Evolutionary conservation across 2,329 filamentous ascomycete genomes (phyloP).

Genomic region (Ceratocystis variospora): DNA sequence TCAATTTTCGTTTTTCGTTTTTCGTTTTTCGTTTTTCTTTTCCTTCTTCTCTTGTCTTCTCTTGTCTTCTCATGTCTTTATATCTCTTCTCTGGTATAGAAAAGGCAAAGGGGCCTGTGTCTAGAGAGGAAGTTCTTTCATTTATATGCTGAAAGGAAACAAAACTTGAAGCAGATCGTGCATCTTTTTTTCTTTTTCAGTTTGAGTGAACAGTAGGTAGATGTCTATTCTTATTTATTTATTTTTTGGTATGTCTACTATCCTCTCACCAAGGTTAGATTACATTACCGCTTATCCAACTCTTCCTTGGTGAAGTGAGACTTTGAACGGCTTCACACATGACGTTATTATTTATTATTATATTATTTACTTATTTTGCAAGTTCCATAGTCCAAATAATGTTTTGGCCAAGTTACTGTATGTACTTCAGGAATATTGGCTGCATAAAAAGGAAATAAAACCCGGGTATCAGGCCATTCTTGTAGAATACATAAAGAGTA

Average conservation of each 20-base stretch:
- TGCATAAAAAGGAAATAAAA: background rate
- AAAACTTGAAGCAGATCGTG: background rate
- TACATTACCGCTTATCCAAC: background rate
- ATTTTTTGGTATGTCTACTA: background rate
- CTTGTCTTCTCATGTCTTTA: background rate
- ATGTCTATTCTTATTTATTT: background rate
- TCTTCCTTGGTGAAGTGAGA: background rate
- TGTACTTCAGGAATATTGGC: background rate
- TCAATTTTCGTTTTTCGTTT: background rate
- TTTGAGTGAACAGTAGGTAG: background rate
- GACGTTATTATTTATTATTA: background rate
- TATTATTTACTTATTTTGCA: background rate
- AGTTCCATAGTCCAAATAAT: background rate
- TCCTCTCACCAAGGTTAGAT: background rate
- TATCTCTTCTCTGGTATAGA: background rate
- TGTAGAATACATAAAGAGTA: no score
- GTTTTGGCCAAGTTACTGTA: background rate
- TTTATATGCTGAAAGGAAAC: background rate
- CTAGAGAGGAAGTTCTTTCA: background rate
- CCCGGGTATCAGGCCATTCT: no score
- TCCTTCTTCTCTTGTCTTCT: conserved; percentile 8
- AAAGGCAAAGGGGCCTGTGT: background rate
- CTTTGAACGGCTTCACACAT: background rate
- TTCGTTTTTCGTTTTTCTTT: conserved; percentile 4
- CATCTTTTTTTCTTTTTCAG: background rate